A percentile compares a stretch with the other conserved stretches of the same genome.
These are phyloP conservation scores for Neurospora sp. DNA, from an alignment of 495 filamentous ascomycete species.

Conservation along the genomic window DNA sequence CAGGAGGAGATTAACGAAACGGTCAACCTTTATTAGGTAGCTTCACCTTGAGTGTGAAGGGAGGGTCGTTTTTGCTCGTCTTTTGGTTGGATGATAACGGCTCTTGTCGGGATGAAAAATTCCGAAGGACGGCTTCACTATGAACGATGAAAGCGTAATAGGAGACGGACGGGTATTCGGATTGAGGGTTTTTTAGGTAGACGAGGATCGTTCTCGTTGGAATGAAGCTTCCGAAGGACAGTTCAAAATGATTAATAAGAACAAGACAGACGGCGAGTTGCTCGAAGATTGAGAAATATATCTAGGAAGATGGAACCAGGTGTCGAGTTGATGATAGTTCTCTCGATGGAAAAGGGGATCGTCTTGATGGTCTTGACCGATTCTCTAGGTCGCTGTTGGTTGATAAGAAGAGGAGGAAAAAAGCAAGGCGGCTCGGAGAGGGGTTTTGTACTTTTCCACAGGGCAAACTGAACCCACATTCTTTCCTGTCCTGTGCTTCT, in stretches of 20 bases:
- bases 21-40: not conserved
- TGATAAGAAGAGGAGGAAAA: not conserved
- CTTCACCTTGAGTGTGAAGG: not conserved
- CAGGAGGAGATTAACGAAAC: not conserved
- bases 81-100: not conserved
- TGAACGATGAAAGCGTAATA: not conserved
- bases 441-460: not conserved
- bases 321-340: not conserved
- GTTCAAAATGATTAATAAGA: not conserved
- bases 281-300: not conserved
- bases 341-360: not conserved
- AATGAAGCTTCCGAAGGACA: not conserved
- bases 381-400: not conserved
- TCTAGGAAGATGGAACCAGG: not conserved
- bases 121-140: not conserved
- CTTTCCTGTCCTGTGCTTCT: not conserved
- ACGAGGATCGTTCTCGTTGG: not conserved
- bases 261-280: not conserved
- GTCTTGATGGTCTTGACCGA: not conserved
- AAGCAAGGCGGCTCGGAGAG: no score
- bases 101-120: not conserved
- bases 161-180: not conserved
- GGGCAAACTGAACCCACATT: not conserved
- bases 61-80: not conserved
- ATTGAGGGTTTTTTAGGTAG: not conserved